A percentile compares a stretch with the other conserved stretches of the same genome.
phyloP scores from a whole-genome alignment of 2,329 filamentous ascomycete species.

The Phialophora macrospora region DNA sequence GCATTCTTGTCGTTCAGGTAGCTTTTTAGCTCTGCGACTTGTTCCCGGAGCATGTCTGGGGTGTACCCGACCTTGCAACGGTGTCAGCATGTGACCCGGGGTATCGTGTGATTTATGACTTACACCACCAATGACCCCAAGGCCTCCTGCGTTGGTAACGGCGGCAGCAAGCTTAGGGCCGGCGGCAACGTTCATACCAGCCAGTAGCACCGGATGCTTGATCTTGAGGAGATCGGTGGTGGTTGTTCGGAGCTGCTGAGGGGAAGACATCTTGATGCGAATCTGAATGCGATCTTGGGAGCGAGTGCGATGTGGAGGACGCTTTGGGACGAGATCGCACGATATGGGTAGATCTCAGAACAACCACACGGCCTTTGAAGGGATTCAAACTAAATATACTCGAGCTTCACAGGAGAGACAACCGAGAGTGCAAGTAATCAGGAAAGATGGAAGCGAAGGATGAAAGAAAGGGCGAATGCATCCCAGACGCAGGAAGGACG shows the following conservation, averaged over 20 bases:
- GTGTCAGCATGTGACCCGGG: slow-evolving; percentile 16
- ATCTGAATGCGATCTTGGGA: slow-evolving; percentile 6
- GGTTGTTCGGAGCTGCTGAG: slow-evolving; percentile 87
- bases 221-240: slow-evolving; percentile 97
- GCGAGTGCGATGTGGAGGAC: background rate
- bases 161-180: slow-evolving; percentile 95
- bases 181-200: slow-evolving; percentile 98
- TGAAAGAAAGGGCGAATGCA: slow-evolving; percentile 1
- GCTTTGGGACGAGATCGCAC: slow-evolving; percentile 1
- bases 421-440: slow-evolving; percentile 24
- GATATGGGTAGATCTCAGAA: background rate
- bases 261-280: slow-evolving; percentile 36
- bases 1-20: slow-evolving; percentile 87
- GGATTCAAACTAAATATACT: slow-evolving; percentile 6
- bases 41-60: slow-evolving; percentile 93
- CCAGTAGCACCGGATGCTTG: slow-evolving; percentile 92
- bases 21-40: slow-evolving; percentile 91
- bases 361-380: background rate
- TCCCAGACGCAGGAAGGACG: background rate
- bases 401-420: slow-evolving; percentile 1
- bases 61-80: slow-evolving; percentile 70
- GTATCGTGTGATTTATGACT: slow-evolving; percentile 44
- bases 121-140: slow-evolving; percentile 91
- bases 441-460: slow-evolving; percentile 1
- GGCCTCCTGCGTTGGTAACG: slow-evolving; percentile 93